Evolutionary conservation across 2,329 filamentous ascomycete genomes (phyloP).

Genomic region (Colletotrichum orchidophilum): DNA sequence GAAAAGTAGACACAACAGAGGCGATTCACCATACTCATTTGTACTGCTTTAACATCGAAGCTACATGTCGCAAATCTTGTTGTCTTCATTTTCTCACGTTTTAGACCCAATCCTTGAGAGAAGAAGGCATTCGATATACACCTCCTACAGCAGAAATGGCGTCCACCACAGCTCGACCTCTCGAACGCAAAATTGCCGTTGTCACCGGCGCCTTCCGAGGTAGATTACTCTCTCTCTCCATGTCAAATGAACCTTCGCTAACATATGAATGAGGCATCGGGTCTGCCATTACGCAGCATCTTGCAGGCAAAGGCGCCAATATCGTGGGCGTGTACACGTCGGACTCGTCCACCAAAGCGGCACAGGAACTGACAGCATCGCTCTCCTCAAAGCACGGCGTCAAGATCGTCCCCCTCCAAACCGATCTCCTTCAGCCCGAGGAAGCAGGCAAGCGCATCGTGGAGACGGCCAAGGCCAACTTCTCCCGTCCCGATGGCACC

Average conservation of each 20-base stretch:
- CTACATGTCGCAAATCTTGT: too few relatives aligned
- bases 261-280: conserved; percentile 72
- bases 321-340: conserved; percentile 77
- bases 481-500: conserved; percentile 47
- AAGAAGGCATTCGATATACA: too few relatives aligned
- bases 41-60: too few relatives aligned
- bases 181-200: conserved; percentile 82
- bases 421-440: conserved; percentile 72
- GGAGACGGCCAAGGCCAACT: conserved; percentile 60
- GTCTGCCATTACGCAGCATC: conserved; percentile 68
- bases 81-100: too few relatives aligned
- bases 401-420: conserved; percentile 70
- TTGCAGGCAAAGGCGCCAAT: conserved; percentile 76
- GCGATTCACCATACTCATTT: too few relatives aligned
- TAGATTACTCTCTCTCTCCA: conserved; percentile 45
- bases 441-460: conserved; percentile 71
- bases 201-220: conserved; percentile 83
- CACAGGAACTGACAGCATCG: conserved; percentile 69
- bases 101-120: too few relatives aligned
- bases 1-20: too few relatives aligned
- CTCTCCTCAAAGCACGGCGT: conserved; percentile 68
- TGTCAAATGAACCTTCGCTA: background rate
- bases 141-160: too few relatives aligned
- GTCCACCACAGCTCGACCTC: conserved; percentile 51
- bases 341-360: conserved; percentile 46